A percentile compares a stretch with the other conserved stretches of the same genome.
Evolutionary conservation across 768 basidiomycete genomes (phyloP).

Genomic region (Phylloporus sp.): DNA sequence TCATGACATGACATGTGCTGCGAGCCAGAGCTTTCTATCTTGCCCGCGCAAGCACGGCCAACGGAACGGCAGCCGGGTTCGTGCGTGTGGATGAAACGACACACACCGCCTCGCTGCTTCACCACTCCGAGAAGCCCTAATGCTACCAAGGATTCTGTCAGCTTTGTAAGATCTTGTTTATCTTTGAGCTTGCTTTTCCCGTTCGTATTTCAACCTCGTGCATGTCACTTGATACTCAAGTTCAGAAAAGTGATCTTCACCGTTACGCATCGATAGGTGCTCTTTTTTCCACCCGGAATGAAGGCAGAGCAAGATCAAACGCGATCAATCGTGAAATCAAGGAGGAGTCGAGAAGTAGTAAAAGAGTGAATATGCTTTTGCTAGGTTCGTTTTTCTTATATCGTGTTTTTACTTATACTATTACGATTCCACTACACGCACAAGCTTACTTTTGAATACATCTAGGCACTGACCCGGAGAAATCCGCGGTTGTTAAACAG

Average conservation of each 20-base stretch:
- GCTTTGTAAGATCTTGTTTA: background rate
- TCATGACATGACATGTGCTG: too few species aligned
- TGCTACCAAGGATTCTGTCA: too few species aligned
- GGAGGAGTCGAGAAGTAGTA: background rate
- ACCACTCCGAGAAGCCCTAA: too few species aligned
- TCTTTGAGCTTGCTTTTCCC: background rate
- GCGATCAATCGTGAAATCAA: slow-evolving; percentile 4
- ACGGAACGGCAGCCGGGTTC: too few species aligned
- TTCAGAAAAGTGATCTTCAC: background rate
- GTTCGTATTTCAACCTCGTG: background rate
- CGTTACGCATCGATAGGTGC: background rate
- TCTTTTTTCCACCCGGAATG: background rate
- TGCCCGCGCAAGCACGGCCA: too few species aligned
- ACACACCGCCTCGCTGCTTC: too few species aligned
- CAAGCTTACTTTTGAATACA: background rate
- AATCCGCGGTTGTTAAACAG: background rate
- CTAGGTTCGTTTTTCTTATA: background rate
- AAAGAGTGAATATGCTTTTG: background rate
- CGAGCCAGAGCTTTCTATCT: too few species aligned
- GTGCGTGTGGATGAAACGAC: too few species aligned
- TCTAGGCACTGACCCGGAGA: background rate
- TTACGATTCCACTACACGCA: too few species aligned
- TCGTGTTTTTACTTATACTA: background rate
- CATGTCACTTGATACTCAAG: background rate
- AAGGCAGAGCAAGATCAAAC: background rate